Conservation (phyloP, 257 asterid species). For the Solanum pennellii region DNA sequence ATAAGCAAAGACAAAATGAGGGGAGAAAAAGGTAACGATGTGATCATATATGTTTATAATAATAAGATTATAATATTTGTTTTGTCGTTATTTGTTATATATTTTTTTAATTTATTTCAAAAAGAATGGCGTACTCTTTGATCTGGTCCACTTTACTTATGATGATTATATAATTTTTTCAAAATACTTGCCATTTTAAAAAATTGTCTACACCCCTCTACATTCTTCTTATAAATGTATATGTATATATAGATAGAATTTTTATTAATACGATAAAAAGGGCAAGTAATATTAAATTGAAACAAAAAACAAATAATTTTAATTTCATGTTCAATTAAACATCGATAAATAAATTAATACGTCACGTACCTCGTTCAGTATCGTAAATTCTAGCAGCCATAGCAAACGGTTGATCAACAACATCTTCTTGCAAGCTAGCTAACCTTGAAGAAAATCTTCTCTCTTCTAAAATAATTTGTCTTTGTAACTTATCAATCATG, state of each 20-base stretch:
- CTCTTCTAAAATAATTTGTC: conserved; percentile 5
- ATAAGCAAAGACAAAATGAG: neutral
- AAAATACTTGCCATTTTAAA: neutral
- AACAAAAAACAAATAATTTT: neutral
- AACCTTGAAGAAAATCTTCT: neutral
- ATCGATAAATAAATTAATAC: neutral
- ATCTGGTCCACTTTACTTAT: neutral
- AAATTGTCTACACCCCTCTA: neutral
- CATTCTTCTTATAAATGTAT: neutral
- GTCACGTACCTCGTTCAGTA: neutral
- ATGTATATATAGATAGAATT: neutral
- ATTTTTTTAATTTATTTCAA: fast-evolving
- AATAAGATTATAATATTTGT: too few relatives aligned
- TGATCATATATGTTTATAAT: neutral
- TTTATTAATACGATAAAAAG: neutral
- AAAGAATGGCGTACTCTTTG: fast-evolving
- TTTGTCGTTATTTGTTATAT: too few relatives aligned
- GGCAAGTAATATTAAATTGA: neutral
- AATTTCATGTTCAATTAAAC: neutral
- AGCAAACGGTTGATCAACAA: conserved; percentile 18
- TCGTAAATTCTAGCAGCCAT: neutral
- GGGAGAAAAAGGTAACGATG: neutral
- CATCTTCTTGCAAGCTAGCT: conserved; percentile 24
- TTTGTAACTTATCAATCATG: conserved; percentile 9
- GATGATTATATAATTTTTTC: neutral